Evolutionary conservation across 2,329 filamentous ascomycete genomes (phyloP), one percentile per base, ranked within the genome.

Genomic region (Scleromitrula shiraiana): DNA sequence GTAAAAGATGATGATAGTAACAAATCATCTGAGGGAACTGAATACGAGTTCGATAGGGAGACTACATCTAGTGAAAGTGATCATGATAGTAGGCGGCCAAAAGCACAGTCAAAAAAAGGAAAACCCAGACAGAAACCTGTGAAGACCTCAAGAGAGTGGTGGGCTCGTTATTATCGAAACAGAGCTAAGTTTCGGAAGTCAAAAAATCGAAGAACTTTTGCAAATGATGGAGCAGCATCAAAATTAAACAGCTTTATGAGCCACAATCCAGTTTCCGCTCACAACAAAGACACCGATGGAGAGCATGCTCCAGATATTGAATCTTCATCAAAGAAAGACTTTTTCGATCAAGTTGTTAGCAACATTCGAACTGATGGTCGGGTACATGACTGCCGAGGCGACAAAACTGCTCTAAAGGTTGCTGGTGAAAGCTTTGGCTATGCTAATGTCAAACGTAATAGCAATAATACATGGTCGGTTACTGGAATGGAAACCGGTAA

Each of bases 131-230:
- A 23, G 35, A 35, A 20, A 12, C 22, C n/a, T 9, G 2, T 43
- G 41, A 43, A 35, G n/a, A 26, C 41, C 26, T 12, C 41, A 7
- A 14, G 15, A 19, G 41, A 43, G 19, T 43, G 41, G 41, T 43
- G 14, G n/a, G 41, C 14, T 33, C 41, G 41, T 12, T 35, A 2
- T 17, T 27, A 43, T 24, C 29, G 30, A 4, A 43, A 4, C n/a
- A 36, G 19, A 23, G 29, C 5, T 19, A 35, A 26, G n/a, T 35
- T 36, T 12, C 29, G 26, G 8, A 26, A 5, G 10, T 24, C 19
- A 17, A 5, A 22, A 26, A 20, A 24, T 20, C 30, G n/a, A 2
- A 43, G 26, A 43, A 19, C 22, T 23, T 43, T 43, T 26, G 41
- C 20, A 4, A 43, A 33, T 7, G 22, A 43, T 17, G 41, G 41